Percentiles rank a stretch among this genome's conserved stretches.
phyloP scores from a whole-genome alignment of 495 filamentous ascomycete species.

The Aspergillus nanangensis region DNA sequence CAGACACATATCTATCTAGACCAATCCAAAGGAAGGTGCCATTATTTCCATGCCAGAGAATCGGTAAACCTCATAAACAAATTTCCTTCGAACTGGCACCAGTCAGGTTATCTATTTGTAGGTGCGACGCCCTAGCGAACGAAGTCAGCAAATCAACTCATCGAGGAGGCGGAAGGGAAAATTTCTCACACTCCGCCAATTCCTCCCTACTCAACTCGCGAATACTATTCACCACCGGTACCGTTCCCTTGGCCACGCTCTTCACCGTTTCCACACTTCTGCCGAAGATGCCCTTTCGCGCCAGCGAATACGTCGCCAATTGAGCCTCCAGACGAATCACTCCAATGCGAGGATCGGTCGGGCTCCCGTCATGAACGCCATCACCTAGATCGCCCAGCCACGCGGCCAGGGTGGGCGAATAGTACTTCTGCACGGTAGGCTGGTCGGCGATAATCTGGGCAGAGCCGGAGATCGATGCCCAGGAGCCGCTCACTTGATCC shows the following conservation, averaged over 20 bases:
- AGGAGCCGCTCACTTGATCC: constrained; percentile 60
- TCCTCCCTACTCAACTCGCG: constrained; percentile 71
- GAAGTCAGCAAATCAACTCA: constrained; percentile 5
- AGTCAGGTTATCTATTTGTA: no score
- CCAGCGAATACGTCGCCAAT: constrained; percentile 42
- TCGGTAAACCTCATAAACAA: no score
- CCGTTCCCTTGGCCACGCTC: constrained; percentile 66
- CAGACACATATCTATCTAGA: no score
- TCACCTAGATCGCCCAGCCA: constrained; percentile 93
- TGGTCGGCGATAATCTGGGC: constrained; percentile 66
- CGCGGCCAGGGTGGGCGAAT: constrained; percentile 68
- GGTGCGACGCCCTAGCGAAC: constrained; percentile 26
- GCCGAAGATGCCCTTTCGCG: constrained; percentile 45
- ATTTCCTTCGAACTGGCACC: no score
- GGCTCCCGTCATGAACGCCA: constrained; percentile 77
- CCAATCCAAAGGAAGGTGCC: background rate
- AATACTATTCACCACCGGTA: constrained; percentile 71
- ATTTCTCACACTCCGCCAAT: constrained; percentile 40
- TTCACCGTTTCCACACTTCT: constrained; percentile 68
- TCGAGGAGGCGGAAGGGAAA: constrained; percentile 6
- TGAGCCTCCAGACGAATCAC: constrained; percentile 44
- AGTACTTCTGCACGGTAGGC: constrained; percentile 67
- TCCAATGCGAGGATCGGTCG: constrained; percentile 73
- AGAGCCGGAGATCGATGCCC: constrained; percentile 77
- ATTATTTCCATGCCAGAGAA: background rate